These are phyloP conservation scores for Ustilago hordei DNA, from an alignment of 1,284 basidiomycete genomes.

Conservation along the genomic window DNA sequence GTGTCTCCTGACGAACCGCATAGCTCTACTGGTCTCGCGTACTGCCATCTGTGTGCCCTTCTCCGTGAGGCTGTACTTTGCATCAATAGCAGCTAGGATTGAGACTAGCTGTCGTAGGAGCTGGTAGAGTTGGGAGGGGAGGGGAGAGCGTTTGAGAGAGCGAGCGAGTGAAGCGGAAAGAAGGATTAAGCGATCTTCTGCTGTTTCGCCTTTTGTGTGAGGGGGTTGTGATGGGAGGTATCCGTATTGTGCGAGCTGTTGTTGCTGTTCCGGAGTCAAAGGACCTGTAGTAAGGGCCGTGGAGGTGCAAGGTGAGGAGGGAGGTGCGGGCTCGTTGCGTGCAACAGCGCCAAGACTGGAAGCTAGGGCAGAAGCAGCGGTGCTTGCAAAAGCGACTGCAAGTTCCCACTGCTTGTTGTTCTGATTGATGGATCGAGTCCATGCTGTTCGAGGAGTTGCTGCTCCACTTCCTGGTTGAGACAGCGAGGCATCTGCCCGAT, in stretches of 20 bases:
- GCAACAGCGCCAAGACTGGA: conserved; percentile 47
- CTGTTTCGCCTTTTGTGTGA: conserved; percentile 4
- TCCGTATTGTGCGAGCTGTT: conserved; percentile 15
- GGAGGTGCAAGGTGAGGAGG: not conserved
- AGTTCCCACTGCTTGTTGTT: conserved; percentile 58
- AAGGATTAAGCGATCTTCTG: conserved; percentile 51
- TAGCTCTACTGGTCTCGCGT: conserved; percentile 38
- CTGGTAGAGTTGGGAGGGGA: conserved; percentile 46
- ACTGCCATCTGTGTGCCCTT: conserved; percentile 50
- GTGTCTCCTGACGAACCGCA: conserved; percentile 46
- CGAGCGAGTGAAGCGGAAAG: conserved; percentile 51
- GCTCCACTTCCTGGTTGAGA: conserved; percentile 27
- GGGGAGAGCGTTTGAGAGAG: conserved; percentile 49
- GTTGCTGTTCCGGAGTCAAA: conserved; percentile 23
- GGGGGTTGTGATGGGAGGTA: not conserved
- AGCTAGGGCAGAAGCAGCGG: conserved; percentile 47
- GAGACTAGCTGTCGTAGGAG: conserved; percentile 39
- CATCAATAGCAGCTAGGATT: conserved; percentile 35
- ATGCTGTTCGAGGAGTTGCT: conserved; percentile 32
- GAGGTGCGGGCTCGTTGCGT: not conserved
- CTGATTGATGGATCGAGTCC: conserved; percentile 38
- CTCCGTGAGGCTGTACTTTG: conserved; percentile 32
- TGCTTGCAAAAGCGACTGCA: conserved; percentile 47
- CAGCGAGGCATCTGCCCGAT: conserved; percentile 1
- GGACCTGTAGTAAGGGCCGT: conserved; percentile 5